A percentile compares a stretch with the other conserved stretches of the same genome.
Conservation (phyloP, 2,329 filamentous ascomycete species). For the Calonectria leucothoes region DNA sequence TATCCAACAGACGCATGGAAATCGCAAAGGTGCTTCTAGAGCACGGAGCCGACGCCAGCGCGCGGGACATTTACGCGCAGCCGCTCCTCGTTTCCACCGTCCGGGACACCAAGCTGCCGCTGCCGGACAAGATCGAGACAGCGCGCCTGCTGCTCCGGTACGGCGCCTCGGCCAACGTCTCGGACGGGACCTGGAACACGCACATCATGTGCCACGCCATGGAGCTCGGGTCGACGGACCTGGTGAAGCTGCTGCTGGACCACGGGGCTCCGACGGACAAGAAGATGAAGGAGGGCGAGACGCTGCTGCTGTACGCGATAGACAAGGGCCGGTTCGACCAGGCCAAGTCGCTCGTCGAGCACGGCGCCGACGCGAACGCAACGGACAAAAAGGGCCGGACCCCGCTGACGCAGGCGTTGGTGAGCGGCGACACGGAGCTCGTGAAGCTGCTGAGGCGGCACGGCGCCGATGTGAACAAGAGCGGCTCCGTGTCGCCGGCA, state of each 20-base stretch:
- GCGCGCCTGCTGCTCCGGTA: constrained; percentile 47
- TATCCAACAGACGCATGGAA: constrained; percentile 47
- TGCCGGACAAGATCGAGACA: constrained; percentile 39
- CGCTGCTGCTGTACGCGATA: constrained; percentile 46
- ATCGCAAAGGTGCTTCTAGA: constrained; percentile 47
- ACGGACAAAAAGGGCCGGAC: constrained; percentile 45
- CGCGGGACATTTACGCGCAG: constrained; percentile 46
- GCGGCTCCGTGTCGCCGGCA: constrained; percentile 30
- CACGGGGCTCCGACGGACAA: constrained; percentile 43
- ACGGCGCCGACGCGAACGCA: constrained; percentile 48
- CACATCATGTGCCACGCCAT: constrained; percentile 41
- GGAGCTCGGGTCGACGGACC: constrained; percentile 37
- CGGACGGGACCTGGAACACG: constrained; percentile 34
- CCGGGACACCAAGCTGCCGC: constrained; percentile 37
- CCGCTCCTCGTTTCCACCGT: constrained; percentile 47
- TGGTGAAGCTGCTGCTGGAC: constrained; percentile 43
- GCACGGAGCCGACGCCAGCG: constrained; percentile 48
- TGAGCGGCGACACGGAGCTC: constrained; percentile 41
- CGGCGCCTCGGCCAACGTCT: constrained; percentile 46
- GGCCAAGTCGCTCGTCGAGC: constrained; percentile 41
- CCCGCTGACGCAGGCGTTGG: constrained; percentile 47
- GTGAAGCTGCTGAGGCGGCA: constrained; percentile 43
- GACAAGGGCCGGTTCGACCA: constrained; percentile 37
- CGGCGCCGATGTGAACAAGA: constrained; percentile 40
- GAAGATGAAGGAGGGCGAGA: constrained; percentile 45